A percentile compares a stretch with the other conserved stretches of the same genome.
phyloP scores from a whole-genome alignment of 2,329 filamentous ascomycete species.

The Colletotrichum caudatum region DNA sequence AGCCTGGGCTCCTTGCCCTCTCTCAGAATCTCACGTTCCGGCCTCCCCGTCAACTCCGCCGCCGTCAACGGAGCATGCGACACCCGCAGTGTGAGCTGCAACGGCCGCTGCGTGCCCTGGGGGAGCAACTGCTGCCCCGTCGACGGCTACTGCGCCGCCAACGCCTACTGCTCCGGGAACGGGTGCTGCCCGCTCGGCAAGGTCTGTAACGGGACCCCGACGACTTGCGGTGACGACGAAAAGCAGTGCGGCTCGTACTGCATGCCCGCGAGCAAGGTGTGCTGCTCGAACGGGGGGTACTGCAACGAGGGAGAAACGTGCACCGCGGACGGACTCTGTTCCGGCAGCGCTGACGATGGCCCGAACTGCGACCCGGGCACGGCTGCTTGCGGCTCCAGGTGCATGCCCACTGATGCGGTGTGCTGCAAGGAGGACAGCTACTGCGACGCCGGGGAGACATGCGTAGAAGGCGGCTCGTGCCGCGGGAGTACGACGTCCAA shows the following conservation, averaged over 20 bases:
- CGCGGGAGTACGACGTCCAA: not conserved
- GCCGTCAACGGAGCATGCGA: not conserved
- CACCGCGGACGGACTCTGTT: slow-evolving; percentile 19
- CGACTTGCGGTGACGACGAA: not conserved
- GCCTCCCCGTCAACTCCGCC: slow-evolving; percentile 2
- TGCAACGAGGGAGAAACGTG: slow-evolving; percentile 47
- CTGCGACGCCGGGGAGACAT: not conserved
- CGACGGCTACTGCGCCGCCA: not conserved
- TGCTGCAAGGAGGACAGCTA: not conserved
- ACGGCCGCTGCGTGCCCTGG: not conserved
- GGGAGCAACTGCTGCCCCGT: slow-evolving; percentile 3
- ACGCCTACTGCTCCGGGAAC: slow-evolving; percentile 3
- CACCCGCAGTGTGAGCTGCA: not conserved
- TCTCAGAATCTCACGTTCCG: not conserved
- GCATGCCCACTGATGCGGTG: not conserved
- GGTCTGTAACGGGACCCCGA: slow-evolving; percentile 1
- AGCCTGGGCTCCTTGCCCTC: not conserved
- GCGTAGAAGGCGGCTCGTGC: not conserved
- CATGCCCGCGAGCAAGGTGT: not conserved
- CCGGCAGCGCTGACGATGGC: not conserved
- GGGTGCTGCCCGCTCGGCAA: slow-evolving; percentile 8
- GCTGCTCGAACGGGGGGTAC: slow-evolving; percentile 36
- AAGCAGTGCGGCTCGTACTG: slow-evolving; percentile 1
- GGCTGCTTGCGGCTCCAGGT: not conserved
- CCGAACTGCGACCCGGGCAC: not conserved